Evolutionary conservation across 371 early-diverging fungal species (phyloP).

Genomic region (Mucor mucedo): DNA sequence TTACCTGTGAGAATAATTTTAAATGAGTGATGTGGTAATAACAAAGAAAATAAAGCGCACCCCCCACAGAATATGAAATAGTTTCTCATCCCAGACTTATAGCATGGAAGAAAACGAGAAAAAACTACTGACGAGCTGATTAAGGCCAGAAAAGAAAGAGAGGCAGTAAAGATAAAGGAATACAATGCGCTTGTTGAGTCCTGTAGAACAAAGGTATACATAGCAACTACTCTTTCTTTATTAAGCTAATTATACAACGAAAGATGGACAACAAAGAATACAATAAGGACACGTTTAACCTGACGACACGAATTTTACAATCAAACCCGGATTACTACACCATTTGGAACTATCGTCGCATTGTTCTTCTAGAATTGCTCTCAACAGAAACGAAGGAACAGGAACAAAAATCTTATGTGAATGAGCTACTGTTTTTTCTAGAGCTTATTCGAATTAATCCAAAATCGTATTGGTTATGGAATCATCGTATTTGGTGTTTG

Average conservation of each 20-base stretch:
- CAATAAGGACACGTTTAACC: slow-evolving; percentile 58
- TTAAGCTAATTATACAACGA: not conserved
- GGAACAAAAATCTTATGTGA: slow-evolving; percentile 41
- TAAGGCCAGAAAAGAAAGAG: slow-evolving; percentile 42
- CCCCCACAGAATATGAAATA: not conserved
- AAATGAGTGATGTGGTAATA: slow-evolving; percentile 38
- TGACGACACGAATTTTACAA: slow-evolving; percentile 75
- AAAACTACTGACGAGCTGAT: slow-evolving; percentile 45
- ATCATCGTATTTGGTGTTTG: slow-evolving; percentile 92
- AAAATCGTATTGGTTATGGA: slow-evolving; percentile 95
- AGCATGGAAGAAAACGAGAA: slow-evolving; percentile 60
- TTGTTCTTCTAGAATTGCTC: slow-evolving; percentile 41
- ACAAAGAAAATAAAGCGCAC: slow-evolving; percentile 9
- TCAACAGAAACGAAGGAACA: slow-evolving; percentile 13
- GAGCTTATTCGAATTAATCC: slow-evolving; percentile 72
- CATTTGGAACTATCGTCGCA: slow-evolving; percentile 88
- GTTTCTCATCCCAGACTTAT: not conserved
- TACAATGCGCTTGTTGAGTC: slow-evolving; percentile 50
- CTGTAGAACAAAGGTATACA: slow-evolving; percentile 37
- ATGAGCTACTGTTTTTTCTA: slow-evolving; percentile 71
- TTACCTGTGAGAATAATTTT: not conserved
- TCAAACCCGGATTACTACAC: slow-evolving; percentile 91
- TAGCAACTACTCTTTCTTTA: not conserved
- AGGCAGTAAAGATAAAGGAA: slow-evolving; percentile 55
- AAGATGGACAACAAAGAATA: slow-evolving; percentile 40